A percentile compares a stretch with the other conserved stretches of the same genome.
phyloP scores from a whole-genome alignment of 805 yeast genomes.

The Yamadazyma endophytica region DNA sequence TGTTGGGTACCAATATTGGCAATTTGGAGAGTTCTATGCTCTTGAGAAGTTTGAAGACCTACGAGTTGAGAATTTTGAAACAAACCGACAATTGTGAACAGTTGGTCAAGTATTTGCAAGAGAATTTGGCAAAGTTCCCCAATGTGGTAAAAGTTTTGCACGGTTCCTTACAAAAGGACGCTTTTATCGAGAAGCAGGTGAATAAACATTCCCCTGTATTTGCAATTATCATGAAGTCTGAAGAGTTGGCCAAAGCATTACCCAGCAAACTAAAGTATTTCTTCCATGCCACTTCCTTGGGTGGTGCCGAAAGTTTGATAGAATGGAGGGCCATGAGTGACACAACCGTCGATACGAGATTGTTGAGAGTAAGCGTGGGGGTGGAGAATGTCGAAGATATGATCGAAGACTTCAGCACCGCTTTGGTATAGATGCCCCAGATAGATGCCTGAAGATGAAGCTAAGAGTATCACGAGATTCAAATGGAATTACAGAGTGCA shows the following conservation, averaged over 20 bases:
- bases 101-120: constrained; percentile 56
- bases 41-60: constrained; percentile 77
- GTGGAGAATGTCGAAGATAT: constrained; percentile 74
- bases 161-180: constrained; percentile 73
- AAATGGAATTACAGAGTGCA: too few relatives aligned
- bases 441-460: not conserved
- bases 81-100: constrained; percentile 63
- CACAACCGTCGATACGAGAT: constrained; percentile 45
- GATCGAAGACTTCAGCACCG: constrained; percentile 66
- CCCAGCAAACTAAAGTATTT: constrained; percentile 67
- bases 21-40: constrained; percentile 73
- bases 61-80: constrained; percentile 60
- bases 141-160: constrained; percentile 55
- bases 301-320: constrained; percentile 86
- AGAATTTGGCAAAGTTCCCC: constrained; percentile 45
- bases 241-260: constrained; percentile 54
- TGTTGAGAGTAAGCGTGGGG: constrained; percentile 78
- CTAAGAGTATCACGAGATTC: too few relatives aligned
- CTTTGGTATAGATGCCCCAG: constrained; percentile 24
- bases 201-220: constrained; percentile 72
- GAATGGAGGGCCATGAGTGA: constrained; percentile 84
- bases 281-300: constrained; percentile 81
- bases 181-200: constrained; percentile 61
- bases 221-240: constrained; percentile 50
- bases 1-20: constrained; percentile 75